Evolutionary conservation across 106 monocot species (phyloP).

Genomic region (Dendrobium officinale): DNA sequence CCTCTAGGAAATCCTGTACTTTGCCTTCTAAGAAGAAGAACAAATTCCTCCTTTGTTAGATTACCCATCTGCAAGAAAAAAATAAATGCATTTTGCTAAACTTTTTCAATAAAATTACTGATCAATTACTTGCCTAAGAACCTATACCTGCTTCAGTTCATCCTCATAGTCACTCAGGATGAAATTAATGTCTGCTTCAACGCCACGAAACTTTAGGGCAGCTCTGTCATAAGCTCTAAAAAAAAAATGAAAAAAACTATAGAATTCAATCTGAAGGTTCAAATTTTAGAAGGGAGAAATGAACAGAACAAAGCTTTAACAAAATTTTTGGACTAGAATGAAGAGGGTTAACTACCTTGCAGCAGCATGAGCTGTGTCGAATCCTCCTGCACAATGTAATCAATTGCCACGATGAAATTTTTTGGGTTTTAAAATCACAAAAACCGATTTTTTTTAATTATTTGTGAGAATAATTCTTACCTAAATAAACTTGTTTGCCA

Average conservation of each 20-base stretch:
- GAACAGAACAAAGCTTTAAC: not conserved
- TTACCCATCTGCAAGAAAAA: slow-evolving; percentile 23
- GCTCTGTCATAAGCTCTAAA: slow-evolving; percentile 17
- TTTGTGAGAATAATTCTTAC: slow-evolving; percentile 17
- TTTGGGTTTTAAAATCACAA: not conserved
- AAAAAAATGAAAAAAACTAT: not conserved
- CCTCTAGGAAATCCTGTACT: slow-evolving; percentile 90
- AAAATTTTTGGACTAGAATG: not conserved
- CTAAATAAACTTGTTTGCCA: slow-evolving; percentile 85
- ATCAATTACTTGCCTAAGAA: not conserved
- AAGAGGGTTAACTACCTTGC: slow-evolving; percentile 26
- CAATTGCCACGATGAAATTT: not conserved
- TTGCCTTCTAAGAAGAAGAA: slow-evolving; percentile 85
- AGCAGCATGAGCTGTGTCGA: slow-evolving; percentile 76
- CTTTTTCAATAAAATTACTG: too few relatives aligned
- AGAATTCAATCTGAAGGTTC: not conserved
- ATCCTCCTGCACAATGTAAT: slow-evolving; percentile 51
- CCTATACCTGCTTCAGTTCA: slow-evolving; percentile 10
- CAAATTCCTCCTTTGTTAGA: slow-evolving; percentile 91
- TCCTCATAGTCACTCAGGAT: slow-evolving; percentile 15
- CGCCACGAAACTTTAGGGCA: slow-evolving; percentile 14
- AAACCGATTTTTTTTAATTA: not conserved
- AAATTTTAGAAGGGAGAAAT: not conserved
- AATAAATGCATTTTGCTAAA: too few relatives aligned
- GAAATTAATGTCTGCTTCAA: slow-evolving; percentile 15